phyloP scores from a whole-genome alignment of 1,284 basidiomycete genomes.

The Anthracocystis setariae region DNA sequence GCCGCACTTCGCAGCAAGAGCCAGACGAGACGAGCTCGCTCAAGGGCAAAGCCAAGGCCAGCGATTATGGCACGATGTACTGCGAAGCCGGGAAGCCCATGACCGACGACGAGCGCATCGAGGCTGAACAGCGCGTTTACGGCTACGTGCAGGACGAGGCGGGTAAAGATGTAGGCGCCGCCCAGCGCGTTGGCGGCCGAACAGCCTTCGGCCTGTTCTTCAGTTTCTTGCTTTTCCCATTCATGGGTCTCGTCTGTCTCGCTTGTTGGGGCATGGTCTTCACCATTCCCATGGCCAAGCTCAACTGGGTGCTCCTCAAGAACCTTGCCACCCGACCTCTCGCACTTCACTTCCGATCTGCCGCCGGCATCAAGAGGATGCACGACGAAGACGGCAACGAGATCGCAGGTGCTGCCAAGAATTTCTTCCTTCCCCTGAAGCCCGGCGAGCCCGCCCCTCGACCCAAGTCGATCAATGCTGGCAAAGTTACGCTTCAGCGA shows the following conservation, averaged over 20 bases:
- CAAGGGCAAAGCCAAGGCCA: constrained; percentile 49
- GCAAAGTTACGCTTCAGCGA: constrained; percentile 69
- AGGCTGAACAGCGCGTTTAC: constrained; percentile 58
- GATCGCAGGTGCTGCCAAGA: constrained; percentile 43
- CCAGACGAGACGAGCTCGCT: constrained; percentile 45
- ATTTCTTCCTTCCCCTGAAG: constrained; percentile 61
- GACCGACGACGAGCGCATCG: constrained; percentile 49
- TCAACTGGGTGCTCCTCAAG: constrained; percentile 91
- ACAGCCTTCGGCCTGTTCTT: constrained; percentile 73
- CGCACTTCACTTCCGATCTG: constrained; percentile 85
- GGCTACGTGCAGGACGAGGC: constrained; percentile 61
- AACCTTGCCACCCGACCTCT: constrained; percentile 84
- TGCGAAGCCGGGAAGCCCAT: constrained; percentile 18
- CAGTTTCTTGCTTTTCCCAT: constrained; percentile 86
- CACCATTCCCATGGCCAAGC: constrained; percentile 96
- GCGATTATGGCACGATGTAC: constrained; percentile 29
- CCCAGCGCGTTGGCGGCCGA: constrained; percentile 51
- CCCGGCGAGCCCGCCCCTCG: constrained; percentile 69
- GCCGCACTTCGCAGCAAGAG: constrained; percentile 31
- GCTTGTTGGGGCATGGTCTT: constrained; percentile 93
- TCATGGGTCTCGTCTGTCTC: constrained; percentile 75
- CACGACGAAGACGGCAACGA: constrained; percentile 62
- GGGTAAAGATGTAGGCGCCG: constrained; percentile 55
- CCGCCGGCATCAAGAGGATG: constrained; percentile 47
- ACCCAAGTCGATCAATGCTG: constrained; percentile 67